A percentile compares a stretch with the other conserved stretches of the same genome.
Evolutionary conservation across 768 basidiomycete species (phyloP).

Genomic region (Phanerochaete sordida): DNA sequence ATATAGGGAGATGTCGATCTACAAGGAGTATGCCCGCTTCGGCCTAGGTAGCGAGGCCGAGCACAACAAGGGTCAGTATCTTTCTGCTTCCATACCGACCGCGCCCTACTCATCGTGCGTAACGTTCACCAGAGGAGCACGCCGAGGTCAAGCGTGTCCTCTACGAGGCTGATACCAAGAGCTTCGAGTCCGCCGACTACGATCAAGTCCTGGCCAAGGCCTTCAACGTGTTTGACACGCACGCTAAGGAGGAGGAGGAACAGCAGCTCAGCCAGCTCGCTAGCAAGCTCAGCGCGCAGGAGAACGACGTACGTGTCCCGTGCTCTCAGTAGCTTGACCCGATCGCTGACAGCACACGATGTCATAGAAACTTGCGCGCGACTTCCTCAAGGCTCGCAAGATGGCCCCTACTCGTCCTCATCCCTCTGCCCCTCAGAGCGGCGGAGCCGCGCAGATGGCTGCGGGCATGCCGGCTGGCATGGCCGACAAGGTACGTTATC

Average conservation of each 20-base stretch:
- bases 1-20: constrained; percentile 16
- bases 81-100: neutral
- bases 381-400: constrained; percentile 18
- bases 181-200: neutral
- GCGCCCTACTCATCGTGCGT: neutral
- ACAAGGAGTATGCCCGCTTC: constrained; percentile 14
- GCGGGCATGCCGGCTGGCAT: constrained; percentile 14
- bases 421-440: constrained; percentile 20
- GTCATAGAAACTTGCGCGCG: constrained; percentile 14
- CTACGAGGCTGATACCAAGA: neutral
- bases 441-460: constrained; percentile 20
- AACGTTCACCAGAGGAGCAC: neutral
- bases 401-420: constrained; percentile 20
- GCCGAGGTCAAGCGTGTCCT: neutral
- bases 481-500: constrained; percentile 15
- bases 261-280: neutral
- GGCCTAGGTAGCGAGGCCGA: constrained; percentile 16
- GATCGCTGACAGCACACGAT: too few species aligned
- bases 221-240: neutral
- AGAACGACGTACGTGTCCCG: neutral
- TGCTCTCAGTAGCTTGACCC: too few species aligned
- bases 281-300: neutral
- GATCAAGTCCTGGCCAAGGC: neutral
- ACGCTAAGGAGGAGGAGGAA: neutral
- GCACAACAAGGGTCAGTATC: constrained; percentile 15